Evolutionary conservation across 139 green algal species (phyloP).

Genomic region (Astrephomene gubernaculifera): DNA sequence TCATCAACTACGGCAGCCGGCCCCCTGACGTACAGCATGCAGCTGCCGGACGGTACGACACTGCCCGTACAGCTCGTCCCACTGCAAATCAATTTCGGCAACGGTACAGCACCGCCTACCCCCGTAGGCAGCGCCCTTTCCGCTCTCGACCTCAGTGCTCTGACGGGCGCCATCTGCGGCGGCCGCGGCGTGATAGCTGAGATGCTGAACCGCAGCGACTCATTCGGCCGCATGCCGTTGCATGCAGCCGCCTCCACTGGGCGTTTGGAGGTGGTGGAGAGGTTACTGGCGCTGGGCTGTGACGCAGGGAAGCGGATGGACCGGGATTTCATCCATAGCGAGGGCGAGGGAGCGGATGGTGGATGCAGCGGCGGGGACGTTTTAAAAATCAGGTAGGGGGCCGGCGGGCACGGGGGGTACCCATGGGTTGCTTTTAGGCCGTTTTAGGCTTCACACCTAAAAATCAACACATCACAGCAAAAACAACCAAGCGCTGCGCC

Average conservation of each 20-base stretch:
- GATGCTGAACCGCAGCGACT: conserved; percentile 27
- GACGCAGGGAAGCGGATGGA: neutral
- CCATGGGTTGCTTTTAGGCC: too few species aligned
- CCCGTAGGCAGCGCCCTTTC: neutral
- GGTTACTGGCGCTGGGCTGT: conserved; percentile 31
- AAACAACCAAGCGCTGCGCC: too few species aligned
- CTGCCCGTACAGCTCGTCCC: conserved; percentile 30
- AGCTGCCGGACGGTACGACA: conserved; percentile 9
- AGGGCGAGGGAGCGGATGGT: neutral
- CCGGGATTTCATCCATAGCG: conserved; percentile 15
- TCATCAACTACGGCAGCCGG: too few species aligned
- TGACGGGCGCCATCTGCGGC: neutral
- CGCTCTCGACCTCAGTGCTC: neutral
- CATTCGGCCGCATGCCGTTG: conserved; percentile 21
- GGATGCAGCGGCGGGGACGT: neutral
- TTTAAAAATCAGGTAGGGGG: too few species aligned
- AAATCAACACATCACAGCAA: too few species aligned
- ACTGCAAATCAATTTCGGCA: neutral
- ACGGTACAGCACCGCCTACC: neutral
- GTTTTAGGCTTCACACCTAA: too few species aligned
- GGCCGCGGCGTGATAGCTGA: neutral
- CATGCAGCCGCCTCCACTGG: conserved; percentile 35
- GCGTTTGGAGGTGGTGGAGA: conserved; percentile 32
- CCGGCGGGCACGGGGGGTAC: too few species aligned
- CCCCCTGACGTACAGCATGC: conserved; percentile 11